These are phyloP conservation scores for Colletotrichum acutatum DNA, from an alignment of 2,329 filamentous ascomycete species.

Conservation along the genomic window DNA sequence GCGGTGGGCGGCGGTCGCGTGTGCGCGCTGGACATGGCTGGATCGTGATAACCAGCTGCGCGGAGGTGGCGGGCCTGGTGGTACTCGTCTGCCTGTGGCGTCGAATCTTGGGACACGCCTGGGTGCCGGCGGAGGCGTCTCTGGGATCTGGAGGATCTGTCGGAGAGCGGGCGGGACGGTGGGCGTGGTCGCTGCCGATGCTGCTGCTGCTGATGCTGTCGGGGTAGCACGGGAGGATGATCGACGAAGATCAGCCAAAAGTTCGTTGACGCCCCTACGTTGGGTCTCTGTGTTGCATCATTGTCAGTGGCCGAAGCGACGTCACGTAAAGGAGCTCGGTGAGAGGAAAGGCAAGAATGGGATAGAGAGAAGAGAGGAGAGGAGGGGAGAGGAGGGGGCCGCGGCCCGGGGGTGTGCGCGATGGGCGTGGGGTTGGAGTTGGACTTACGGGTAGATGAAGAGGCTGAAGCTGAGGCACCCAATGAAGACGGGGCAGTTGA, in stretches of 20 bases:
- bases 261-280: constrained; percentile 66
- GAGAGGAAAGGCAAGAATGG: neutral
- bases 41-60: constrained; percentile 62
- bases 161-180: constrained; percentile 67
- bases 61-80: constrained; percentile 69
- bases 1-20: constrained; percentile 15
- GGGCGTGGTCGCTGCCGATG: constrained; percentile 36
- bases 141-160: constrained; percentile 68
- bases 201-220: constrained; percentile 28
- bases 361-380: neutral
- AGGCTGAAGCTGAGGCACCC: constrained; percentile 34
- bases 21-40: constrained; percentile 31
- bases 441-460: constrained; percentile 32
- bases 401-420: neutral
- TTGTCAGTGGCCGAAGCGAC: constrained; percentile 36
- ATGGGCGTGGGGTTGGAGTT: neutral
- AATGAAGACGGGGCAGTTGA: constrained; percentile 56
- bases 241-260: constrained; percentile 67
- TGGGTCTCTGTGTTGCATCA: constrained; percentile 41
- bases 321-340: constrained; percentile 24
- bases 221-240: constrained; percentile 44
- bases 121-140: constrained; percentile 63
- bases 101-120: constrained; percentile 57
- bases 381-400: neutral
- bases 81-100: constrained; percentile 60